phyloP scores from a whole-genome alignment of 176 grass and related monocot genomes.

The Zea mays region Zm-B73-REFERENCE-NAM-5.0 NC_050102.1:124076001-124076500 shows the following conservation, averaged over 20 bases:
- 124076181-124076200: neutral
- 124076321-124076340: conserved; percentile 47
- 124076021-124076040: conserved; percentile 13
- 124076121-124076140: neutral
- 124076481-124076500: conserved; percentile 33
- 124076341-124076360: conserved; percentile 48
- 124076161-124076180: neutral
- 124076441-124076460: conserved; percentile 45
- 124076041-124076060: neutral
- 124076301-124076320: conserved; percentile 45
- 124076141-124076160: conserved; percentile 20
- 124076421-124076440: neutral
- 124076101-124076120: conserved; percentile 6
- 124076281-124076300: conserved; percentile 33
- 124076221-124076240: neutral
- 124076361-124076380: neutral
- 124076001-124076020: neutral
- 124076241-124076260: neutral
- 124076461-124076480: conserved; percentile 58
- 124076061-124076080: neutral
- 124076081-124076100: neutral
- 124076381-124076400: conserved; percentile 3
- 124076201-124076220: neutral
- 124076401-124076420: neutral
- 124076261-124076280: neutral